Conservation (phyloP, 75 land plant species). For the Cupressus sempervirens region DNA sequence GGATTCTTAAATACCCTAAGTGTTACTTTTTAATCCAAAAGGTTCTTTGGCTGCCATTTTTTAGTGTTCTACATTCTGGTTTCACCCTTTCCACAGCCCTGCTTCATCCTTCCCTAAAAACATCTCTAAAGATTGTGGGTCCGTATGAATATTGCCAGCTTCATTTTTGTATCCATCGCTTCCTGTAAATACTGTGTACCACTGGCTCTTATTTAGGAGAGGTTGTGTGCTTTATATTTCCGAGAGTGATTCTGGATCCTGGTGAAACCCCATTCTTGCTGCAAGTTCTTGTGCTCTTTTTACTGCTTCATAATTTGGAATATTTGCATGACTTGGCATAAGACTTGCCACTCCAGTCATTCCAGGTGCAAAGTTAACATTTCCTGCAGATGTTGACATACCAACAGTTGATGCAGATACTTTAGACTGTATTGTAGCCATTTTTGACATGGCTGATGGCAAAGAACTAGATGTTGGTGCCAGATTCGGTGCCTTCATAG, state of each 20-base stretch:
- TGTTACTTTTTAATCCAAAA: too few relatives aligned
- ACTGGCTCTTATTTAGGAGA: too few relatives aligned
- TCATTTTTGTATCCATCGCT: too few relatives aligned
- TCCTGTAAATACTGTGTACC: too few relatives aligned
- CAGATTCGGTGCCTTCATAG: neutral
- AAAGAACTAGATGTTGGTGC: constrained; percentile 14
- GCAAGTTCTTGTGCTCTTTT: constrained; percentile 90
- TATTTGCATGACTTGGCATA: constrained; percentile 30
- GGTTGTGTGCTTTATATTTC: too few relatives aligned
- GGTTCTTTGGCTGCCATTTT: too few relatives aligned
- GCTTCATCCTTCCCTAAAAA: too few relatives aligned
- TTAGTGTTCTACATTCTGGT: too few relatives aligned
- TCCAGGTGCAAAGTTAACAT: constrained; percentile 12
- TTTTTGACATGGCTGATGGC: constrained; percentile 11
- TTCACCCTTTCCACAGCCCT: too few relatives aligned
- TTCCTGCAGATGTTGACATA: constrained; percentile 19
- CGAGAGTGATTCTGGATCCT: constrained; percentile 72
- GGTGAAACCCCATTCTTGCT: constrained; percentile 86
- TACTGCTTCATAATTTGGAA: constrained; percentile 71
- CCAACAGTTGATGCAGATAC: constrained; percentile 1
- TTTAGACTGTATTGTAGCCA: constrained; percentile 16
- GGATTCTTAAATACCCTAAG: too few relatives aligned
- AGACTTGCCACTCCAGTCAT: constrained; percentile 21
- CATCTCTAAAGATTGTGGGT: too few relatives aligned
- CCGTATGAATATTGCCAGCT: too few relatives aligned